Percentiles rank a stretch among this genome's conserved stretches.
Conservation (phyloP, 208 protist genomes). For the Strigomonas culicis region DNA sequence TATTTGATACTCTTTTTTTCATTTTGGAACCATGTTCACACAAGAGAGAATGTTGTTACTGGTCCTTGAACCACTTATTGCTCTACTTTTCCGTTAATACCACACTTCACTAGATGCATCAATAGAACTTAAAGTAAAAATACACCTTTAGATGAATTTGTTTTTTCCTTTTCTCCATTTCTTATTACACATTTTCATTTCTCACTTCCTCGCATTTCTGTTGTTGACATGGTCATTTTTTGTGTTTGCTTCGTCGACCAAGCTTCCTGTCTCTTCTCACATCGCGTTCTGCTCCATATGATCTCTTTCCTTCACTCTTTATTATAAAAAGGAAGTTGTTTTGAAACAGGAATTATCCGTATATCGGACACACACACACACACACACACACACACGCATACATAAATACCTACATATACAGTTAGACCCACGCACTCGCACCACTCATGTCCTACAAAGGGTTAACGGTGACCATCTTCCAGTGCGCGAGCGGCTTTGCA, state of each 20-base stretch:
- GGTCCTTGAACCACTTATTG: no score
- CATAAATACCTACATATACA: not conserved
- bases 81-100: no score
- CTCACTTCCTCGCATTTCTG: not conserved
- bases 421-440: not conserved
- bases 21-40: no score
- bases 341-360: not conserved
- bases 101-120: no score
- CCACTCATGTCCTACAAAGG: not conserved
- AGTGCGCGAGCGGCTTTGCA: conserved; percentile 25
- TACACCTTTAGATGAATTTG: not conserved
- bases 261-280: conserved; percentile 11
- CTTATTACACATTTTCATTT: conserved; percentile 19
- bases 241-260: conserved; percentile 9
- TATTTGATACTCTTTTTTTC: no score
- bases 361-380: not conserved
- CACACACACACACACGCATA: not conserved
- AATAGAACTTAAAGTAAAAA: no score
- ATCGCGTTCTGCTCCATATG: not conserved
- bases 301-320: not conserved
- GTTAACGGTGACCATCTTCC: conserved; percentile 22
- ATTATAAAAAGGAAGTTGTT: no score
- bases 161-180: conserved; percentile 17
- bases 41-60: no score
- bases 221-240: not conserved